phyloP scores from a whole-genome alignment of 805 yeast genomes.

The Limtongia smithiae region DNA sequence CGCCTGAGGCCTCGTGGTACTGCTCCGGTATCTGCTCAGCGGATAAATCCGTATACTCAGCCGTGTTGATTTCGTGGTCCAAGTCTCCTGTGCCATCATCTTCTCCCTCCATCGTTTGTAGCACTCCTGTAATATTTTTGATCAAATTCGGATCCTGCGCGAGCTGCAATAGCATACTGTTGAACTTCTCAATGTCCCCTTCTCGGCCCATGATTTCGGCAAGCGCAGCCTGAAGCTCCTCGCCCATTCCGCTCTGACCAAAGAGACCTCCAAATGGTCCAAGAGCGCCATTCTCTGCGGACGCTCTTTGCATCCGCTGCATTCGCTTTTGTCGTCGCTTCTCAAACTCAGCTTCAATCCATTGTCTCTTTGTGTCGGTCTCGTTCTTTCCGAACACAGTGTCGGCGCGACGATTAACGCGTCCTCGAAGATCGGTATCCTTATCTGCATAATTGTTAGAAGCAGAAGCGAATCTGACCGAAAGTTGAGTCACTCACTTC shows the following conservation, averaged over 20 bases:
- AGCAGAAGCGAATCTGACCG: neutral
- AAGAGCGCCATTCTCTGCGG: conserved; percentile 12
- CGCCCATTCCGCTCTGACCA: conserved; percentile 24
- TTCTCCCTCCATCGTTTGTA: conserved; percentile 22
- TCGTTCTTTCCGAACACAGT: conserved; percentile 60
- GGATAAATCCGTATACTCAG: neutral
- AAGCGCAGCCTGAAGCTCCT: conserved; percentile 32
- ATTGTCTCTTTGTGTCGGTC: conserved; percentile 50
- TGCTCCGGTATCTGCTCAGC: neutral
- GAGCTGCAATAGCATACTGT: conserved; percentile 32
- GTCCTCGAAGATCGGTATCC: conserved; percentile 78
- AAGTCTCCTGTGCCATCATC: conserved; percentile 23
- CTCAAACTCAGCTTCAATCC: conserved; percentile 74
- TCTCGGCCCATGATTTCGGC: conserved; percentile 29
- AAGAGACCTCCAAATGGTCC: conserved; percentile 8
- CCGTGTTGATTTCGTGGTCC: neutral
- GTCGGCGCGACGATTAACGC: conserved; percentile 72
- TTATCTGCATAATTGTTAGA: conserved; percentile 42
- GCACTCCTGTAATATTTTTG: conserved; percentile 28
- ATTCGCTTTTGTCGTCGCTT: conserved; percentile 60
- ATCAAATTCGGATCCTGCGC: conserved; percentile 33
- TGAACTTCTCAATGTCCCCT: conserved; percentile 28
- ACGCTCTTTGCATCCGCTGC: conserved; percentile 37
- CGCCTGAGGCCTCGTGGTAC: no score
- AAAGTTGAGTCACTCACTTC: conserved; percentile 40